Base-by-base conservation (phyloP, 345 rosid genomes). In the Brassica rapa region DNA sequence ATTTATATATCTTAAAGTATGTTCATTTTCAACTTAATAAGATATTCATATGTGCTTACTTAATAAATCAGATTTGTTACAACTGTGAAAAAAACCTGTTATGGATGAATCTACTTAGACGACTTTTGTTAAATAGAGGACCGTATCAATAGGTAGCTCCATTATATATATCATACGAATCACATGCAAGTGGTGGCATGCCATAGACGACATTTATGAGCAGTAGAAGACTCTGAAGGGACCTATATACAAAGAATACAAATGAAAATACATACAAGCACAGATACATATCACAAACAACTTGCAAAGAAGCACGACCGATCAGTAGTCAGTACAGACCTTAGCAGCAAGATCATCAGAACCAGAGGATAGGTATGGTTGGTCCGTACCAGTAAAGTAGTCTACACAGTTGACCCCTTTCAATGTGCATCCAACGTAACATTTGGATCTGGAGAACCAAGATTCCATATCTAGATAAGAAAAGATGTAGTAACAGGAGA, bases 311-410 rank as follows among this genome's bases (percentile, higher is more conserved):
- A 75, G 69, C 39, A 60, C 63, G 63, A 56, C 15, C 62, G 37
- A 33, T 24, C 19, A 73, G 77, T 33, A 35, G 33, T 19, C n/a
- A 75, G 77, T 33, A 70, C 86, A 74, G 49, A 94, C 98, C 94
- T 90, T 94, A 32, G 93, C 97, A 70, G 95, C 86, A 78, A 81
- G 91, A 86, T 92, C 97, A 81, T 94, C 95, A 66, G 97, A 92
- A 68, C 98, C 97, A 71, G 92, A 87, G 66, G 92, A 86, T 15
- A 94, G 84, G 80, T 82, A 90, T 21, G 86, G 86, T 71, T 92
- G 89, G 84, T 90, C 93, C 74, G 87, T 90, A 56, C 85, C 88
- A 59, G 86, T 85, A 68, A 89, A 89, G 90, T 92, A 89, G 76
- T 94, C 92, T 15, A 90, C 85, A 81, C 92, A 92, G 39, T 94